A percentile compares a stretch with the other conserved stretches of the same genome.
phyloP scores from a whole-genome alignment of 306 rosid genomes.

The Clitoria ternatea region DNA sequence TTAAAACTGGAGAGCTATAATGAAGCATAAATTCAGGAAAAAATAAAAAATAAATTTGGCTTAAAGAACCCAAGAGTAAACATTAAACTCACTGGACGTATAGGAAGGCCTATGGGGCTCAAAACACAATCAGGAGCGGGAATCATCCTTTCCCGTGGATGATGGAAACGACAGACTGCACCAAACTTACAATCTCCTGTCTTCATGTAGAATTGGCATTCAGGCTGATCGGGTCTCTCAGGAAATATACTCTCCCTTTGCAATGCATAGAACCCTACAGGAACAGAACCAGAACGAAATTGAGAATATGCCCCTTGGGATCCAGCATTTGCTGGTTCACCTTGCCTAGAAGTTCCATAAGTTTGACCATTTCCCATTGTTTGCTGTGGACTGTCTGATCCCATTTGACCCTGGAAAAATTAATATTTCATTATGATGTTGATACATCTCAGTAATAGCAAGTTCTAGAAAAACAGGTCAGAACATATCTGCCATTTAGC shows the following conservation, averaged over 20 bases:
- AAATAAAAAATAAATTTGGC: slow-evolving; percentile 14
- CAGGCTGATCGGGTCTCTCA: slow-evolving; percentile 96
- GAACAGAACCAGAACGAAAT: slow-evolving; percentile 60
- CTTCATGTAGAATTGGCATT: slow-evolving; percentile 96
- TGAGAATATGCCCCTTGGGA: slow-evolving; percentile 66
- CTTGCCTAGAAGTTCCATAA: slow-evolving; percentile 63
- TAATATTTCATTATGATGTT: slow-evolving; percentile 27
- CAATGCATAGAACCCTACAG: slow-evolving; percentile 74
- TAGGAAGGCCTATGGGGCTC: slow-evolving; percentile 91
- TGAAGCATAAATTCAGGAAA: background rate
- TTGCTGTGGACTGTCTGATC: slow-evolving; percentile 80
- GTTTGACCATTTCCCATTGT: slow-evolving; percentile 59
- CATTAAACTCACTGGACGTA: slow-evolving; percentile 76
- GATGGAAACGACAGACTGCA: slow-evolving; percentile 94
- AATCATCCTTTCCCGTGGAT: slow-evolving; percentile 80
- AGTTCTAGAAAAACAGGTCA: background rate
- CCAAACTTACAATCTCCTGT: slow-evolving; percentile 98
- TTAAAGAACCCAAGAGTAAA: background rate
- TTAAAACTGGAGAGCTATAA: background rate
- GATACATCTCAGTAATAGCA: slow-evolving; percentile 11
- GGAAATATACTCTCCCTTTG: slow-evolving; percentile 95
- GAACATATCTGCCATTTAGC: slow-evolving; percentile 13
- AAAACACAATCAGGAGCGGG: slow-evolving; percentile 94
- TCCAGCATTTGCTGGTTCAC: slow-evolving; percentile 58
- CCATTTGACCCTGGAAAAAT: slow-evolving; percentile 81